phyloP scores from a whole-genome alignment of 306 rosid species.

The Arachis stenosperma region DNA sequence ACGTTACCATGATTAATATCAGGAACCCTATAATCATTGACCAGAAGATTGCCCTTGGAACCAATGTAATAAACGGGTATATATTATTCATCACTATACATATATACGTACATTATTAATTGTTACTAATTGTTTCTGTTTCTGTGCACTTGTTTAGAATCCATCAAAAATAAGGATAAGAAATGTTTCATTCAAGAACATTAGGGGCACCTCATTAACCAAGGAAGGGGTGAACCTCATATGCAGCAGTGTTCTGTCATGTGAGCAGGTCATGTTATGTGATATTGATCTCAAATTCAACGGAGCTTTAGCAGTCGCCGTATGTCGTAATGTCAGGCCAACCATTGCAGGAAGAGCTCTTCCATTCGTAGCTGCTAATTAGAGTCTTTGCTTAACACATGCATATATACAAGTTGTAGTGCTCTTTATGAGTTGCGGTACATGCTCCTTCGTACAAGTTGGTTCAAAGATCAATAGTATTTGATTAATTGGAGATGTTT shows the following conservation, averaged over 20 bases:
- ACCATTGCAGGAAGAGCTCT: slow-evolving; percentile 37
- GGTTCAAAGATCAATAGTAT: not conserved
- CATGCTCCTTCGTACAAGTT: not conserved
- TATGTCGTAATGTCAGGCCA: slow-evolving; percentile 47
- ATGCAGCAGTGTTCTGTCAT: slow-evolving; percentile 48
- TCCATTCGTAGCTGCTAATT: slow-evolving; percentile 4
- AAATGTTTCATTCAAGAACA: slow-evolving; percentile 51
- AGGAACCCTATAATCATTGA: slow-evolving; percentile 48
- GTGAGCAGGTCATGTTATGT: slow-evolving; percentile 42
- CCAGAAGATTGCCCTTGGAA: slow-evolving; percentile 63
- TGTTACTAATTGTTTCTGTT: not conserved
- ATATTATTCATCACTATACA: not conserved
- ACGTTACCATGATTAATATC: slow-evolving; percentile 51
- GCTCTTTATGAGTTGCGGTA: not conserved
- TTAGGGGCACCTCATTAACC: slow-evolving; percentile 39
- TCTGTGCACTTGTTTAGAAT: slow-evolving; percentile 14
- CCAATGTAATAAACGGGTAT: slow-evolving; percentile 44
- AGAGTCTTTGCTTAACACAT: not conserved
- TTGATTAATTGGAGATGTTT: not conserved
- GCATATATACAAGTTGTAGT: not conserved
- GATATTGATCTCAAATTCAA: slow-evolving; percentile 38
- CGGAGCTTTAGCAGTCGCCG: slow-evolving; percentile 24
- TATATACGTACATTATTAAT: too few species aligned
- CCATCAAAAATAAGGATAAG: slow-evolving; percentile 55
- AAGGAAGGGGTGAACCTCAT: slow-evolving; percentile 13